Evolutionary conservation across 768 basidiomycete genomes (phyloP), one percentile per base, ranked within the genome.

Genomic region (Macrocybe gigantea): DNA sequence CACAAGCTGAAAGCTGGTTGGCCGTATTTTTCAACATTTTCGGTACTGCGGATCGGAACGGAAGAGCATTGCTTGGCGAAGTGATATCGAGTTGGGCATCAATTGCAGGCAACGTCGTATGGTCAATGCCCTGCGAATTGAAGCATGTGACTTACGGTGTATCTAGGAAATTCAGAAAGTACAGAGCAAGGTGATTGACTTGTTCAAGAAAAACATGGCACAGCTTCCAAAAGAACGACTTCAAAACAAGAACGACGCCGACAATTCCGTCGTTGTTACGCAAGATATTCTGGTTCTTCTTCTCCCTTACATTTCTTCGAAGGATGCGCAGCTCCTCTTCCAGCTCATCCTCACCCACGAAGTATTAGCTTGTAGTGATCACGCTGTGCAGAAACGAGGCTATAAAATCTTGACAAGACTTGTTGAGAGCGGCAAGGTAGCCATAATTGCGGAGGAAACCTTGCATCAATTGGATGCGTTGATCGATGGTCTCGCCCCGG

Each of bases 1-100:
- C 73, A 0, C 87, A 97, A 60, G 85, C 78, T 0, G 88, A 93
- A 62, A 96, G 92, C 59, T 94, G 96, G 87, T 79, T 98, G 33
- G 85, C 92, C 1, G 93, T 98, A 5, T 73, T 96, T 39, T 93
- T 98, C 73, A 99, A 99, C 61, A 85, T 99, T n/a, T 98, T 95
- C 66, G 79, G 87, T 49, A 90, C 79, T 50, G 81, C 88, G 32
- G 79, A 77, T n/a, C 75, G 81, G 43, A 93, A 96, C 52, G 73
- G 67, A 32, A 73, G 88, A 44, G 81, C 82, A 6, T 73, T 82
- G 68, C 82, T 97, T 11, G 91, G 93, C 13, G 92, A 93, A 46
- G 91, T 91, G 38, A 88, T 98, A 57, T 79, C 74, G 10, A 74
- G 77, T n/a, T 99, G 94, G 91, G 75, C 86, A 33, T 77, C 77